phyloP scores from a whole-genome alignment of 2,329 filamentous ascomycete genomes.

The Catunica adiposa region DNA sequence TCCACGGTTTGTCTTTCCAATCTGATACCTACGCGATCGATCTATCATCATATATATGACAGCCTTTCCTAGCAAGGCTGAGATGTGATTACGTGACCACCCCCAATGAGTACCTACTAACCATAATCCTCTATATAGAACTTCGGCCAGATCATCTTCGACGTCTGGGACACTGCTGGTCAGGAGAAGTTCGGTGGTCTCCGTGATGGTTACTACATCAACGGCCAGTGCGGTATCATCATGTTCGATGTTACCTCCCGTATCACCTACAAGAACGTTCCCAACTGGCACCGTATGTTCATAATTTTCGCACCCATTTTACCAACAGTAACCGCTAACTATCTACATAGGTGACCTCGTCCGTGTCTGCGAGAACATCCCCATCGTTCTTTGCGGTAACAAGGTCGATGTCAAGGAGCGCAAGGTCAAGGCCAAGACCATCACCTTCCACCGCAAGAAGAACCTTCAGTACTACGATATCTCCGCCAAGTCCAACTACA shows the following conservation, averaged over 20 bases:
- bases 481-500: slow-evolving; percentile 99
- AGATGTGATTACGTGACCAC: background rate
- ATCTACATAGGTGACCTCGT: slow-evolving; percentile 68
- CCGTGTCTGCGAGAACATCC: slow-evolving; percentile 98
- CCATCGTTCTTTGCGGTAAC: slow-evolving; percentile 96
- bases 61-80: background rate
- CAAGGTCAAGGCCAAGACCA: slow-evolving; percentile 99
- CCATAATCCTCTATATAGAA: slow-evolving; percentile 39
- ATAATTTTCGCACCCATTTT: background rate
- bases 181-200: slow-evolving; percentile 99
- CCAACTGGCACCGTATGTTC: slow-evolving; percentile 99
- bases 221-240: slow-evolving; percentile 99
- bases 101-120: background rate
- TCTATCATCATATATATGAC: background rate
- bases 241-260: slow-evolving; percentile 99
- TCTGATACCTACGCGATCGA: slow-evolving; percentile 13
- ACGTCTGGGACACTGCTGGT: slow-evolving; percentile 97
- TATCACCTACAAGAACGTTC: slow-evolving; percentile 99
- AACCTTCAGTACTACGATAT: slow-evolving; percentile 99
- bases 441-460: slow-evolving; percentile 99
- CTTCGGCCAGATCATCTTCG: slow-evolving; percentile 92
- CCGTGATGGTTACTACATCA: slow-evolving; percentile 99
- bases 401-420: slow-evolving; percentile 99
- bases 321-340: background rate
- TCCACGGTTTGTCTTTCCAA: slow-evolving; percentile 60